Evolutionary conservation across 192 early-diverging fungal species (phyloP).

Genomic region (Umbelopsis sp.): DNA sequence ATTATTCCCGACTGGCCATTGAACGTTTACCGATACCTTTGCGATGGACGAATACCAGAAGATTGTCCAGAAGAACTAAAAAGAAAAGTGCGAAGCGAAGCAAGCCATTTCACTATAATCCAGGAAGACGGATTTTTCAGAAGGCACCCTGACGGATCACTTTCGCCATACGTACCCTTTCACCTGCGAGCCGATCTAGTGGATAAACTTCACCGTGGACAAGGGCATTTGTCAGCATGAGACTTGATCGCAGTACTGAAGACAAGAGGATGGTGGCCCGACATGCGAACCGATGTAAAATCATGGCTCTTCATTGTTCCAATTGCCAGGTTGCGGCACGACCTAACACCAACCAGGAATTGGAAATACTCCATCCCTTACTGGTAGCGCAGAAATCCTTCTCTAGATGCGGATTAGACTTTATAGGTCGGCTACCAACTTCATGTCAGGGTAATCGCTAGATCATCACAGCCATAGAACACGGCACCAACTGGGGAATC

Average conservation of each 20-base stretch:
- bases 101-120: too few relatives aligned
- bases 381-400: not conserved
- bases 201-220: too few relatives aligned
- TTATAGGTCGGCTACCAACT: not conserved
- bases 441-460: not conserved
- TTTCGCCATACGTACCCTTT: too few relatives aligned
- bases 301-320: not conserved
- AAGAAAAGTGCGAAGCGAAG: too few relatives aligned
- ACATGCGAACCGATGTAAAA: slow-evolving; percentile 5
- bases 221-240: too few relatives aligned
- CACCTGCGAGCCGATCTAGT: too few relatives aligned
- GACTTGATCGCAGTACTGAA: too few relatives aligned
- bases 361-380: not conserved
- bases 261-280: not conserved
- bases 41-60: not conserved
- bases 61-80: too few relatives aligned
- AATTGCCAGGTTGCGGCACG: not conserved
- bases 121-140: too few relatives aligned
- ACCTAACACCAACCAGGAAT: not conserved
- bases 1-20: not conserved
- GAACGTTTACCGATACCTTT: not conserved
- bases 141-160: too few relatives aligned
- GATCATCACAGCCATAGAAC: slow-evolving; percentile 9
- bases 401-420: not conserved
- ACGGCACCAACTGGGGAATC: slow-evolving; percentile 15